phyloP scores from a whole-genome alignment of 768 basidiomycete genomes.

The Pleurotus giganteus region DNA sequence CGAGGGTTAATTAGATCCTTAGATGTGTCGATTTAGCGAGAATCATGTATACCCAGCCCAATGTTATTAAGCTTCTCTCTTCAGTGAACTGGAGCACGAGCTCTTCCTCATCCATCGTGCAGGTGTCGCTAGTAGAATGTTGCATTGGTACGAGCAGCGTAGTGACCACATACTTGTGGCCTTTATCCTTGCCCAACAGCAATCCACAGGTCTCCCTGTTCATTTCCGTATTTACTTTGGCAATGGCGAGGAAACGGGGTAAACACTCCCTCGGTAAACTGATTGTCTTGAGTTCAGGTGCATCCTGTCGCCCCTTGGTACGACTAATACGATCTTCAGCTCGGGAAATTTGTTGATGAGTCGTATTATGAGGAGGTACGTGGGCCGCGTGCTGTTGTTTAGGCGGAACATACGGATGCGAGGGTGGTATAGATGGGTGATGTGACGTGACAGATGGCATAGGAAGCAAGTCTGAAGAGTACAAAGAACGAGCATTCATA shows the following conservation, averaged over 20 bases:
- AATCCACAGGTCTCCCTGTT: conserved; percentile 89
- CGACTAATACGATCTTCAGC: conserved; percentile 17
- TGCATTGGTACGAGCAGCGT: conserved; percentile 88
- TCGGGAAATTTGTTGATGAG: conserved; percentile 12
- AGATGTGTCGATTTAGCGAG: background rate
- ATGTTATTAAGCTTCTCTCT: conserved; percentile 74
- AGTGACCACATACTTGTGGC: conserved; percentile 68
- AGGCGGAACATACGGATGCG: conserved; percentile 17
- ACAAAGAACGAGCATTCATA: conserved; percentile 17
- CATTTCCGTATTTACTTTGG: conserved; percentile 70
- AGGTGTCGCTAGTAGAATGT: conserved; percentile 86
- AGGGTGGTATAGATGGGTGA: conserved; percentile 15
- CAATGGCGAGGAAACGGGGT: conserved; percentile 74
- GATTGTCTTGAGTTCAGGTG: conserved; percentile 56
- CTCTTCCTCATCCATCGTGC: conserved; percentile 90
- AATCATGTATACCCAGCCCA: conserved; percentile 77
- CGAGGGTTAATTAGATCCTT: conserved; percentile 2
- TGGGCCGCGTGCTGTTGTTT: conserved; percentile 18
- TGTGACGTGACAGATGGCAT: conserved; percentile 26
- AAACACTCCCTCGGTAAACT: conserved; percentile 71
- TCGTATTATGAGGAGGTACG: conserved; percentile 12
- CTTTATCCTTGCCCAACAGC: conserved; percentile 67
- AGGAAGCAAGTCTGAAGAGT: conserved; percentile 33
- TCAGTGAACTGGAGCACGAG: conserved; percentile 84
- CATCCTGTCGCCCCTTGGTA: conserved; percentile 22